phyloP scores from a whole-genome alignment of 768 basidiomycete genomes.

The Clitopilus hobsonii region DNA sequence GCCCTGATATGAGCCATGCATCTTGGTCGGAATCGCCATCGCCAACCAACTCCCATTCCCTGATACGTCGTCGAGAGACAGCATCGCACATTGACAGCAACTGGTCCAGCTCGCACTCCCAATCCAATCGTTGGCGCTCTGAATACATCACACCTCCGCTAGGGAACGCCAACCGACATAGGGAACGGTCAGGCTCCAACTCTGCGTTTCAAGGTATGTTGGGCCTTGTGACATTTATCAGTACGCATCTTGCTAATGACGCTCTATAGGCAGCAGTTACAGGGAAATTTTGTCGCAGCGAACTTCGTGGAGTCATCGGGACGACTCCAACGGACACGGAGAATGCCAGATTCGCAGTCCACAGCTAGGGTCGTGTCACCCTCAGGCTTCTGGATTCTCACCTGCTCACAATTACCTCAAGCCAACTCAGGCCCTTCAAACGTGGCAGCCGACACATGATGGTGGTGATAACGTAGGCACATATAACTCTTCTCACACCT shows the following conservation, averaged over 20 bases:
- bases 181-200: neutral
- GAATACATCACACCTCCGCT: neutral
- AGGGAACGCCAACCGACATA: neutral
- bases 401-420: neutral
- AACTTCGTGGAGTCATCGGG: neutral
- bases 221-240: neutral
- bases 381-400: neutral
- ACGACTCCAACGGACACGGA: neutral
- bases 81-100: neutral
- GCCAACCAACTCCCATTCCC: neutral
- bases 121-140: neutral
- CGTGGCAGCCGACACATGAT: neutral
- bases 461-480: neutral
- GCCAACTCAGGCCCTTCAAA: neutral
- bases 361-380: neutral
- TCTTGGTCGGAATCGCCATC: neutral
- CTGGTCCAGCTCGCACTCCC: neutral
- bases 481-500: constrained; percentile 14
- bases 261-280: neutral
- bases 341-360: neutral
- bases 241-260: neutral
- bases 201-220: neutral
- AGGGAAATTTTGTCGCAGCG: neutral
- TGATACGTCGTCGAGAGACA: neutral
- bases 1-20: neutral